These are phyloP conservation scores for Postia placenta DNA, from an alignment of 768 basidiomycete species.

Conservation along the genomic window DNA sequence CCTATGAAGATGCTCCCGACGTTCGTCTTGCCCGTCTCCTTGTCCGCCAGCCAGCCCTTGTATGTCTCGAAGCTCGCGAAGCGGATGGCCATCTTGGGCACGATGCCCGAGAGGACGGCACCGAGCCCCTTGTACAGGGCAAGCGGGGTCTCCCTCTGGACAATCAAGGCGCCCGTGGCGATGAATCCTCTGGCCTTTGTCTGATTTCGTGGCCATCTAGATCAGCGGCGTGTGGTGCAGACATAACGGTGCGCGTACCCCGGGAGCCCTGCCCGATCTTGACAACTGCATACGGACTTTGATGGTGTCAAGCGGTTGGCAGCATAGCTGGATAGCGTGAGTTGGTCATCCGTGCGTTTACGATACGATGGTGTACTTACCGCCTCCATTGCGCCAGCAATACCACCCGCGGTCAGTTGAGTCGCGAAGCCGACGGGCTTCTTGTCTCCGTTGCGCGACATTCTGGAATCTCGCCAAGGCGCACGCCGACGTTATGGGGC, in stretches of 20 bases:
- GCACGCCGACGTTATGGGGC: neutral
- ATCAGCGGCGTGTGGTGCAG: neutral
- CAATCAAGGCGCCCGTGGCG: slow-evolving; percentile 85
- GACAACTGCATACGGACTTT: slow-evolving; percentile 99
- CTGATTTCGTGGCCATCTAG: slow-evolving; percentile 33
- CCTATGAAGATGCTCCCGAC: slow-evolving; percentile 83
- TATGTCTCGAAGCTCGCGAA: slow-evolving; percentile 98
- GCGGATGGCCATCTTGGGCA: slow-evolving; percentile 99
- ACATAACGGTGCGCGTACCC: slow-evolving; percentile 47
- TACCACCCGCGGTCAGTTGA: slow-evolving; percentile 91
- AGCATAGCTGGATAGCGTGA: slow-evolving; percentile 47
- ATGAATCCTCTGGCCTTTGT: slow-evolving; percentile 89
- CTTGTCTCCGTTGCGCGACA: slow-evolving; percentile 37
- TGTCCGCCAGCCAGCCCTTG: slow-evolving; percentile 75
- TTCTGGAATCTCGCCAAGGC: neutral
- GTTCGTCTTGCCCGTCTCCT: slow-evolving; percentile 71
- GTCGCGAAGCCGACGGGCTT: slow-evolving; percentile 81
- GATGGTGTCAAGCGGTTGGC: slow-evolving; percentile 97
- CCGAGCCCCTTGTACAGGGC: slow-evolving; percentile 98
- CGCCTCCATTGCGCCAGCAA: slow-evolving; percentile 91
- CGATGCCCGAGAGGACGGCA: slow-evolving; percentile 93
- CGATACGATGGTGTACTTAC: slow-evolving; percentile 29
- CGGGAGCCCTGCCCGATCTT: slow-evolving; percentile 66
- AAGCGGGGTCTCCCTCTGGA: slow-evolving; percentile 85
- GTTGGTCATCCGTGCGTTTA: neutral